A percentile compares a stretch with the other conserved stretches of the same genome.
phyloP scores from a whole-genome alignment of 108 stramenopile genomes.

The Pseudonitzschia multistriata region DNA sequence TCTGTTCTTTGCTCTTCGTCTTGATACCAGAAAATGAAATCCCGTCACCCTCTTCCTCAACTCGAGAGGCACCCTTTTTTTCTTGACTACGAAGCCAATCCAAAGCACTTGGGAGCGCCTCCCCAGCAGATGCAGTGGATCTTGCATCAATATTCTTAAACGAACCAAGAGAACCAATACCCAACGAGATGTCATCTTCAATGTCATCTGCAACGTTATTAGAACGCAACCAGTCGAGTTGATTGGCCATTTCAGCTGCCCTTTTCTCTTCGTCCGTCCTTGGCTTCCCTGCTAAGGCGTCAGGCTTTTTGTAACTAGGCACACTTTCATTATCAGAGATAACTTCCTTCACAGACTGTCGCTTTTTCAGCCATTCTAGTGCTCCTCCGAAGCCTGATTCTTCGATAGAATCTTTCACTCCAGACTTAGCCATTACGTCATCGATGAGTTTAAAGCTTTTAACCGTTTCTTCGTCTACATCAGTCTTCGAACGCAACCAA shows the following conservation, averaged over 20 bases:
- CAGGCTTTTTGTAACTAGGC: constrained; percentile 1
- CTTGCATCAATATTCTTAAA: constrained; percentile 23
- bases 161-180: constrained; percentile 25
- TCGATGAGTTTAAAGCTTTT: constrained; percentile 36
- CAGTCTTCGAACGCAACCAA: constrained; percentile 37
- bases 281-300: constrained; percentile 2
- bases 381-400: constrained; percentile 32
- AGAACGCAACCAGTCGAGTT: constrained; percentile 37
- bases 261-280: constrained; percentile 36
- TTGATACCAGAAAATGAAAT: constrained; percentile 2
- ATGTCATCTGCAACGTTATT: constrained; percentile 24
- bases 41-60: constrained; percentile 1
- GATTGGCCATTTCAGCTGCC: constrained; percentile 44
- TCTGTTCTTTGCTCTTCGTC: constrained; percentile 26
- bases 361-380: constrained; percentile 30
- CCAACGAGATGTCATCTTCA: constrained; percentile 26
- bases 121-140: background rate
- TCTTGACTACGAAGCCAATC: constrained; percentile 37
- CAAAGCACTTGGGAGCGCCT: constrained; percentile 26
- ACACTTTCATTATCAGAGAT: constrained; percentile 16
- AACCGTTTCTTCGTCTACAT: constrained; percentile 41
- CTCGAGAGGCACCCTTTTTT: background rate
- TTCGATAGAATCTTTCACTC: constrained; percentile 16
- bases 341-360: constrained; percentile 28
- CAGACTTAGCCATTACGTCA: constrained; percentile 22